Evolutionary conservation across 495 filamentous ascomycete species (phyloP).

Genomic region (Trichoderma gamsii): DNA sequence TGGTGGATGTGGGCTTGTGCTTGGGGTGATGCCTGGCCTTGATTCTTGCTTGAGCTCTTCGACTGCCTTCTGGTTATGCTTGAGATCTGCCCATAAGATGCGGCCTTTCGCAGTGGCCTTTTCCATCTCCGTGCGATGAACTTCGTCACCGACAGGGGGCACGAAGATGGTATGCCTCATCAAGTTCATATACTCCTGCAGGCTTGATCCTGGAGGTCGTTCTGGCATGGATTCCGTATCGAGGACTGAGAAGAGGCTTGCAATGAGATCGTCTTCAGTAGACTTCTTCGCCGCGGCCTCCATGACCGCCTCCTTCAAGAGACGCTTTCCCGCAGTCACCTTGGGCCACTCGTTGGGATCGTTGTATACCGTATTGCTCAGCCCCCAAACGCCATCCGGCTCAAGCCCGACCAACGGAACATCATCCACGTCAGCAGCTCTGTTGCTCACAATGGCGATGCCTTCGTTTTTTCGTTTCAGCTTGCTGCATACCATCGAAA

Average conservation of each 20-base stretch:
- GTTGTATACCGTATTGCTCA: slow-evolving; percentile 79
- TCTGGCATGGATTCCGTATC: slow-evolving; percentile 58
- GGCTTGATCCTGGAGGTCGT: slow-evolving; percentile 26
- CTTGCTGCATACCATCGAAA: slow-evolving; percentile 83
- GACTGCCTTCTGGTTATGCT: slow-evolving; percentile 25
- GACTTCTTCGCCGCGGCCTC: slow-evolving; percentile 38
- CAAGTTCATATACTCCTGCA: slow-evolving; percentile 63
- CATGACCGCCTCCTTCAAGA: slow-evolving; percentile 37
- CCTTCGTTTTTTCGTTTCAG: slow-evolving; percentile 54
- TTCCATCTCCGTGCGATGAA: slow-evolving; percentile 41
- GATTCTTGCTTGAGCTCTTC: slow-evolving; percentile 18
- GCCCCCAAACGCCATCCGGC: slow-evolving; percentile 61
- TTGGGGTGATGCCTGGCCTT: not conserved
- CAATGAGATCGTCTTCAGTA: slow-evolving; percentile 60
- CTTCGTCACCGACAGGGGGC: slow-evolving; percentile 57
- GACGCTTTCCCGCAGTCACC: slow-evolving; percentile 50
- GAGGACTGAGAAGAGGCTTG: slow-evolving; percentile 63
- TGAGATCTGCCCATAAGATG: slow-evolving; percentile 22
- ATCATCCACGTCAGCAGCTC: slow-evolving; percentile 57
- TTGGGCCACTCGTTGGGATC: slow-evolving; percentile 74
- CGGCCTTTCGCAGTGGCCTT: slow-evolving; percentile 49
- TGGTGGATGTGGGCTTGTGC: slow-evolving; percentile 17
- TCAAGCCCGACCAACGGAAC: slow-evolving; percentile 63
- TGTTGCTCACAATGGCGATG: slow-evolving; percentile 83
- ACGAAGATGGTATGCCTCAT: slow-evolving; percentile 81